Evolutionary conservation across 441 rosid genomes (phyloP), one percentile per base, ranked within the genome.

Genomic region (Populus trichocarpa): DNA sequence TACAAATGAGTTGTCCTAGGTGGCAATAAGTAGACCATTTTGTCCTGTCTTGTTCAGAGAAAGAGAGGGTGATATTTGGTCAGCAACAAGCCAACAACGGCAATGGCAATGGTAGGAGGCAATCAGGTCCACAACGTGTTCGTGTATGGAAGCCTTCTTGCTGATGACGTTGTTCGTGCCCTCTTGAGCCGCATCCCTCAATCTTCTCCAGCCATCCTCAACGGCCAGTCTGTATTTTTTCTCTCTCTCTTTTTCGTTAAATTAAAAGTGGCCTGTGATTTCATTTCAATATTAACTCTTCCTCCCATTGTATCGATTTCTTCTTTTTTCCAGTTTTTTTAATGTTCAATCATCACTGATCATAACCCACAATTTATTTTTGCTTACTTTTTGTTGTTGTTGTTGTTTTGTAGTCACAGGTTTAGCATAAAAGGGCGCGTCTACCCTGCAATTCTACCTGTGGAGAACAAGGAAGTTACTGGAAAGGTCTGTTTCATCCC

Each of bases 391-490:
- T 35, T 61, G 46, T 63, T 7, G 12, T 16, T 36, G 2, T n/a
- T 3, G 28, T 33, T 42, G n/a, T n/a, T 6, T 35, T 64, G 84
- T 95, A 96, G 99, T 83, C 95, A 87, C 71, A 92, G 98, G 82
- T 93, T 89, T 78, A 90, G 92, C 88, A 84, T 96, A 79, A 90
- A 85, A 84, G 96, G 85, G 22, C 93, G 98, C 16, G 89, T 93
- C 69, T 93, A 96, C 89, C 99, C 99, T 2, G 96, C 98, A 35
- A 92, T 96, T 82, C 83, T 92, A 23, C 97, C 98, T 2, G 85
- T 90, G n/a, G 81, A 77, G 33, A 81, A 80, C 67, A 69, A 84
- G 79, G 72, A 78, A 46, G 92, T 96, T 70, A 70, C 78, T 0
- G 98, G 98, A 80, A 90, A 69, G 92, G 99, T 89, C 20, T 20